phyloP scores from a whole-genome alignment of 139 green algal genomes.

The Mesotaenium endlicherianum region DNA sequence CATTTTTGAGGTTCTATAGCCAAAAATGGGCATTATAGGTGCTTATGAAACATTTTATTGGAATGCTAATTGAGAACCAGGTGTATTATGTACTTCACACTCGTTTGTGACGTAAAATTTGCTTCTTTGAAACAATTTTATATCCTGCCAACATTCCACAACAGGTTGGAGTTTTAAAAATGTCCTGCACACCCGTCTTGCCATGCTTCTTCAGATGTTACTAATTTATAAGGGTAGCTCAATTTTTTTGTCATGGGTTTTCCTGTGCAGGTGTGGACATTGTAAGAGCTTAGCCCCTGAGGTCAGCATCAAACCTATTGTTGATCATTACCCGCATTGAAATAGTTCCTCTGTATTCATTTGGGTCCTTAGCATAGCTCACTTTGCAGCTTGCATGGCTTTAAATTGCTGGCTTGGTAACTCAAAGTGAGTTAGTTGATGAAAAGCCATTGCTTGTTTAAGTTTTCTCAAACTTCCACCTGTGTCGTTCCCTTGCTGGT shows the following conservation, averaged over 20 bases:
- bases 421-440: background rate
- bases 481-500: background rate
- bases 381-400: background rate
- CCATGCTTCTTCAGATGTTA: background rate
- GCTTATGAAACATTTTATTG: background rate
- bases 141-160: too few relatives aligned
- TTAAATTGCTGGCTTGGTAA: slow-evolving; percentile 4
- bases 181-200: too few relatives aligned
- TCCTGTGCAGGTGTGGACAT: slow-evolving; percentile 54
- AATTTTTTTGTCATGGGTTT: slow-evolving; percentile 1
- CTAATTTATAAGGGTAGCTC: background rate
- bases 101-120: background rate
- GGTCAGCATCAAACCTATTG: background rate
- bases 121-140: background rate
- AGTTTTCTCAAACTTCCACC: background rate
- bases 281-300: slow-evolving; percentile 64
- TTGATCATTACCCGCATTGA: too few relatives aligned
- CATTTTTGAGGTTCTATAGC: background rate
- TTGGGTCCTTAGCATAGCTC: background rate
- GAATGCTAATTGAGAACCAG: too few relatives aligned
- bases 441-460: slow-evolving; percentile 11
- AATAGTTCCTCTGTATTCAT: too few relatives aligned
- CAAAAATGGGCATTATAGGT: background rate
- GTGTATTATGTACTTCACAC: background rate
- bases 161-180: too few relatives aligned